Base-by-base conservation (phyloP, 2,329 filamentous ascomycete species). In the Phyllosticta citrichinensis region DNA sequence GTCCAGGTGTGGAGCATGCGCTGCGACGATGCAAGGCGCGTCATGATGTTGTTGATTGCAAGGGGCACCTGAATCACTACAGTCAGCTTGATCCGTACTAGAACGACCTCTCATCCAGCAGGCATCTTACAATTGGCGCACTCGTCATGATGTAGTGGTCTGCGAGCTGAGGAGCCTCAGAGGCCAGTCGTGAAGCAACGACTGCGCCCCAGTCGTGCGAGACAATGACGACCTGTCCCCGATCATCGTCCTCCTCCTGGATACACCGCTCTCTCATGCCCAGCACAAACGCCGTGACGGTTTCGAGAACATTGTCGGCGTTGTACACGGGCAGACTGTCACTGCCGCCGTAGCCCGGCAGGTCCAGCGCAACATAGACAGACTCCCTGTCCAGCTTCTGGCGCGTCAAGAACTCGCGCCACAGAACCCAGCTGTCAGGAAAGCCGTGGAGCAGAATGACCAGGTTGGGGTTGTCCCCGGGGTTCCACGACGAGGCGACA, bases 381-480 rank as follows among this genome's bases (percentile, higher is more conserved):
- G 78, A 75, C 6, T 73, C 65, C 25, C 73, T 62, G 22, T 57
- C 55, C 50, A 62, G 55, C 30, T 57, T 53, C 9, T 61, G 25
- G 40, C 40, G 40, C 24, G 69, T 69, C 20, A 84, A 69, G 24
- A 82, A 69, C 57, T 78, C 71, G 54, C 76, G 75, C 80, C 81
- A 85, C 57, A 84, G 70, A 11, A 78, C 74, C 70, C 76, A 83
- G 61, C 81, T 83, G 65, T 85, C 82, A 6, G 83, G 83, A 62
- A 83, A 85, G 47, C 83, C 82, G 68, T 85, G 82, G 19, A 84
- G 71, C 65, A 84, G 80, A 51, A 84, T 75, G 24, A 81, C 74
- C 17, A 84, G 68, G 58, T 69, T 63, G 10, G 63, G 62, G 3
- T 63, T 57, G 11, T 64, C 60, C 54, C 33, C 35, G 11, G 33